Evolutionary conservation across 2,329 filamentous ascomycete genomes (phyloP), one percentile per base, ranked within the genome.

Genomic region (Monilinia polystroma): DNA sequence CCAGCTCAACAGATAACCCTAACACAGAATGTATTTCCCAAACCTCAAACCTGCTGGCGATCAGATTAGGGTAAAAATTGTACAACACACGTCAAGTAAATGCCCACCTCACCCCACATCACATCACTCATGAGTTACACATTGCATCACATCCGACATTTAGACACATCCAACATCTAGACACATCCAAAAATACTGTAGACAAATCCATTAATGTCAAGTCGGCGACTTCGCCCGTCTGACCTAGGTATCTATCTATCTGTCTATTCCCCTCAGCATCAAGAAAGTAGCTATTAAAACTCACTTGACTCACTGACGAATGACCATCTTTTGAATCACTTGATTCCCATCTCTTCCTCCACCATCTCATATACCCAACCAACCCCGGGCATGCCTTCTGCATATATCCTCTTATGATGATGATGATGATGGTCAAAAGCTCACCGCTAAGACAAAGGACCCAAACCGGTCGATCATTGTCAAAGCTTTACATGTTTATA

Each of bases 381-480:
- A 58, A 41, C 53, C 54, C 62, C 62, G 43, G 51, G 62, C 49
- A 64, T 64, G 62, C 51, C 26, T 49, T 64, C 43, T 56, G 51
- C 62, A 47, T 56, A 60, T 49, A 53, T 51, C 49, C 45, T 49
- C 29, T 45, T 51, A n/a, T 60, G 32, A 51, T 60, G 58, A 60
- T 60, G 57, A 59, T 59, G 57, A 60, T 60, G 58, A 60, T 60
- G 58, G 45, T 51, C 58, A 51, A 60, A 60, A 51, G 58, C 18
- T 65, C 63, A 65, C 53, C 63, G 18, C 63, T 26, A 59, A 58
- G 62, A 65, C 70, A 71, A 71, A 59, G 70, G 69, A 70, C 70
- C 67, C 65, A 67, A 69, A 59, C 45, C 65, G 70, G 70, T 68
- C 70, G 70, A 63, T 67, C 70, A 63, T 67, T 68, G 68, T 52